Base-by-base conservation (phyloP, 2,329 filamentous ascomycete species). In the Bipolaris zeicola region DNA sequence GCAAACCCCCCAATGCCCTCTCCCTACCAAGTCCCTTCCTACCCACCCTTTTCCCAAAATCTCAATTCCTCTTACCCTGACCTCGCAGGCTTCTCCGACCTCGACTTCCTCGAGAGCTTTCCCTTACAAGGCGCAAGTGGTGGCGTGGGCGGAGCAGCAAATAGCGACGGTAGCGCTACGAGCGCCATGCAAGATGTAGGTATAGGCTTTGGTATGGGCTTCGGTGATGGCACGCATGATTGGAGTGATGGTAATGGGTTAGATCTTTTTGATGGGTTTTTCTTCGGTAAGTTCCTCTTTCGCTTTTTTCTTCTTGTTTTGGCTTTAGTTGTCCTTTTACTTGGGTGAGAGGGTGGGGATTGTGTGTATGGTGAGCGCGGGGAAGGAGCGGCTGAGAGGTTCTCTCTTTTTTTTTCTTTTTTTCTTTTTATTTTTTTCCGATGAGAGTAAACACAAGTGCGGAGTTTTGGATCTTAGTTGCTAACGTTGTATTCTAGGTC, bases 251-350 rank as follows among this genome's bases (percentile, higher is more conserved):
- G 75, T 1, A 74, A 71, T 50, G 74, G 76, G 6, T 67, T 80
- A 34, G 80, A 82, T 70, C 58, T 82, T 11, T 90, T 91, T 74
- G 88, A 90, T 68, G 86, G 86, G 0, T 91, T 91, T 71, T 71
- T 71, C 55, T 71, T 71, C 26, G 68, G 67, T 52, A 38, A 24
- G 50, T 42, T 26, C 26, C 26, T 6, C 26, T 26, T 8, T 8
- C 26, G 2, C 26, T 2, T 26, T 8, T 26, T 26, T 8, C 6
- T 8, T 8, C 6, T 8, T 26, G 22, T 24, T 24, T 24, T 24
- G 20, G 20, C 22, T 24, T 24, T 6, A 24, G 22, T 5, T 22
- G 3, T 22, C 5, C 22, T 2, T 16, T 16, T 16, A 5, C 22
- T 22, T 22, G 22, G 22, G 22, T 22, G 22, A 22, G 5, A 5